phyloP scores from a whole-genome alignment of 2,329 filamentous ascomycete genomes.

The Coniella lustricola region DNA sequence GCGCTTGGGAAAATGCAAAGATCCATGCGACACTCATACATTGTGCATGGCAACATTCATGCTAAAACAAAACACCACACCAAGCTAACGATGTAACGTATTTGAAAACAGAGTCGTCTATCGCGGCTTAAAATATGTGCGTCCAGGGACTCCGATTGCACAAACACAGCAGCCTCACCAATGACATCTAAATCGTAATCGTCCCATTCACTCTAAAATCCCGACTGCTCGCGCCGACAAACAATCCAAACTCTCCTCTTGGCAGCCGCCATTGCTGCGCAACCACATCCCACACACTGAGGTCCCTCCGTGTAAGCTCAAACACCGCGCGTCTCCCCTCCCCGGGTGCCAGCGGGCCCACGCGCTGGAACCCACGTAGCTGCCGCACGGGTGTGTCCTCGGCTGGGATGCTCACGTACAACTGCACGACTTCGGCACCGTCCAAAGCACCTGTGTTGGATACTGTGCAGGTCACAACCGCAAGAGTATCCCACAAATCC shows the following conservation, averaged over 20 bases:
- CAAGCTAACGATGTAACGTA: no score
- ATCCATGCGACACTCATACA: no score
- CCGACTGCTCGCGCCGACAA: conserved; percentile 41
- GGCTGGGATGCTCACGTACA: conserved; percentile 76
- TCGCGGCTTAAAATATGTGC: no score
- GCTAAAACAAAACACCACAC: no score
- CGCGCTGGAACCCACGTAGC: conserved; percentile 72
- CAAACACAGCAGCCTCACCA: no score
- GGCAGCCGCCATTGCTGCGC: conserved; percentile 54
- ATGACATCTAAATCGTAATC: conserved; percentile 24
- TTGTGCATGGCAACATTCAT: no score
- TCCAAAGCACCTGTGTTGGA: conserved; percentile 60
- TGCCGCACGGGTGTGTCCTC: conserved; percentile 56
- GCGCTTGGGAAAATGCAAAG: no score
- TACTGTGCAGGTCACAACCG: conserved; percentile 59
- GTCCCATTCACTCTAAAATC: conserved; percentile 34
- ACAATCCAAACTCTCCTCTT: conserved; percentile 36
- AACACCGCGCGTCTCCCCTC: conserved; percentile 40
- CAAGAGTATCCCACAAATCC: conserved; percentile 61
- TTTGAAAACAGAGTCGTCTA: no score
- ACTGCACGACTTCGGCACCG: conserved; percentile 67
- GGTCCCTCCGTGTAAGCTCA: conserved; percentile 52
- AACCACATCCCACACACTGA: conserved; percentile 59
- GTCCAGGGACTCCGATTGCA: no score
- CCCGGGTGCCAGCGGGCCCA: conserved; percentile 45